These are phyloP conservation scores for Chaetomium sp. DNA, from an alignment of 2,329 filamentous ascomycete genomes.

Conservation along the genomic window DNA sequence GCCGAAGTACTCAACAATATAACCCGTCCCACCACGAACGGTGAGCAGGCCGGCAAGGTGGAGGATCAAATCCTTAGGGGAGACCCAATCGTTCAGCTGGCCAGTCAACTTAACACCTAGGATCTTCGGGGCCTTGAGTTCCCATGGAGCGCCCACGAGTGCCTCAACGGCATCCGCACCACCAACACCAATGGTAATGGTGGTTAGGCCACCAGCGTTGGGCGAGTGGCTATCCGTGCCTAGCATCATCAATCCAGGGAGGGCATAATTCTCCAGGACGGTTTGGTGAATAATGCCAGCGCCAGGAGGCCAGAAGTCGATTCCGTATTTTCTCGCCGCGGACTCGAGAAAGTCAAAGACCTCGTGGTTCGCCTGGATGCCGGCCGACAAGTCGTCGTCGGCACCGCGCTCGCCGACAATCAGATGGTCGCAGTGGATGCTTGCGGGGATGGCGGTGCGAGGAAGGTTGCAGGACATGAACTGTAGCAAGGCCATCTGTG, in stretches of 20 bases:
- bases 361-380: slow-evolving; percentile 88
- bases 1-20: slow-evolving; percentile 89
- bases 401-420: slow-evolving; percentile 93
- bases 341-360: slow-evolving; percentile 97
- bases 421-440: slow-evolving; percentile 98
- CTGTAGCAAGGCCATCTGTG: slow-evolving; percentile 95
- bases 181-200: slow-evolving; percentile 93
- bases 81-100: slow-evolving; percentile 80
- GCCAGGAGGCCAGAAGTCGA: slow-evolving; percentile 92
- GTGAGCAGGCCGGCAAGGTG: slow-evolving; percentile 83
- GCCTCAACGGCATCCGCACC: slow-evolving; percentile 97
- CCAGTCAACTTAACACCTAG: slow-evolving; percentile 81
- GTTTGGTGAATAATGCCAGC: slow-evolving; percentile 97
- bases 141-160: slow-evolving; percentile 93
- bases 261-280: slow-evolving; percentile 93
- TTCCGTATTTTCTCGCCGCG: slow-evolving; percentile 82
- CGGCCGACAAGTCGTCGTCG: slow-evolving; percentile 73
- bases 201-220: slow-evolving; percentile 90
- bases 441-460: slow-evolving; percentile 86
- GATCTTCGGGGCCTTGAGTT: slow-evolving; percentile 89
- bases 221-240: slow-evolving; percentile 97
- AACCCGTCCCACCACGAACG: slow-evolving; percentile 89
- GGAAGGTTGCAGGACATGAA: slow-evolving; percentile 96
- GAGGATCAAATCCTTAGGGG: slow-evolving; percentile 93
- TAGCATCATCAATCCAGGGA: slow-evolving; percentile 98